Percentiles rank a stretch among this genome's conserved stretches.
Conservation (phyloP, 176 grass and related monocot species). For the bread wheat (Triticum aestivum) region DNA sequence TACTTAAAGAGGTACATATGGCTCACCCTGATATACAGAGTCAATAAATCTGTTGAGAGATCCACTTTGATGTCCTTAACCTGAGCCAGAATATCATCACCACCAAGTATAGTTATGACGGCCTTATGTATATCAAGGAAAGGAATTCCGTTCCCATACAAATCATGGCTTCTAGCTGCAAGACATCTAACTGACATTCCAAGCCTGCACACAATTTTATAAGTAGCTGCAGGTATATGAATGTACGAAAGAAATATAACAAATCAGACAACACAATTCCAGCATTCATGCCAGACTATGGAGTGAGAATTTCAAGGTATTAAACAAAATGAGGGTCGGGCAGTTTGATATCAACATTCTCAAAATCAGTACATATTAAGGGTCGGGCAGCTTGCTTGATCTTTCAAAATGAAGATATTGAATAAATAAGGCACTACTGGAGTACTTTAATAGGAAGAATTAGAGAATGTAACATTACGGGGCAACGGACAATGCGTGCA, state of each 20-base stretch:
- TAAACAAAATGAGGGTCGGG: not conserved
- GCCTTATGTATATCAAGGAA: constrained; percentile 10
- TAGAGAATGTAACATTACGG: not conserved
- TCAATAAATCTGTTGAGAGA: constrained; percentile 29
- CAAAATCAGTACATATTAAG: not conserved
- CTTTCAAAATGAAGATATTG: not conserved
- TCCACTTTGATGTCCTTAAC: constrained; percentile 17
- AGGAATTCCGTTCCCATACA: constrained; percentile 34
- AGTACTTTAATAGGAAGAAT: not conserved
- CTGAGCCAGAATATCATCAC: constrained; percentile 23
- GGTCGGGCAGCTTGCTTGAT: not conserved
- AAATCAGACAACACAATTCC: not conserved
- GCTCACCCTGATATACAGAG: constrained; percentile 18
- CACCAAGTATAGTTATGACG: constrained; percentile 29
- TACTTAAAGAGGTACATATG: not conserved
- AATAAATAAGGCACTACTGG: not conserved
- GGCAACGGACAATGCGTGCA: not conserved
- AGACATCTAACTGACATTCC: constrained; percentile 24
- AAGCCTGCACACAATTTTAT: constrained; percentile 28
- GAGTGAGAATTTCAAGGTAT: not conserved
- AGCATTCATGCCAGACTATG: not conserved
- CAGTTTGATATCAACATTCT: not conserved
- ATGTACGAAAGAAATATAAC: not conserved
- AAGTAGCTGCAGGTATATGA: not conserved
- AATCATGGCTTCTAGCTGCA: constrained; percentile 24